Percentiles rank a stretch among this genome's conserved stretches.
These are phyloP conservation scores for Pseudogymnoascus sp. DNA, from an alignment of 2,329 filamentous ascomycete genomes.

Conservation along the genomic window DNA sequence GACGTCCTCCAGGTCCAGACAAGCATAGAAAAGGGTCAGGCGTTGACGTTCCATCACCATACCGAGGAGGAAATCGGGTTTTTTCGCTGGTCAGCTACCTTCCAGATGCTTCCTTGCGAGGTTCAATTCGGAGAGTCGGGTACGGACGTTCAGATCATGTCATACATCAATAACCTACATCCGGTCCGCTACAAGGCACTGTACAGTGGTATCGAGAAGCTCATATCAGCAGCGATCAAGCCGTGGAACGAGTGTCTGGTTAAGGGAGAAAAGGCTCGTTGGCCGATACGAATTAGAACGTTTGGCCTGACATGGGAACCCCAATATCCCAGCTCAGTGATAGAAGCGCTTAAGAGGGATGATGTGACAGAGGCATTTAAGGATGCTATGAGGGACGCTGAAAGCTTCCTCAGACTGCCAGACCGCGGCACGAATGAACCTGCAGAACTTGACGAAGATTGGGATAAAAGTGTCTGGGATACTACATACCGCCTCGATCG, in stretches of 20 bases:
- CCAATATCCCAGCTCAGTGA: slow-evolving; percentile 1
- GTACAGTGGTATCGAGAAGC: slow-evolving; percentile 31
- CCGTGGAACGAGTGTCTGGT: slow-evolving; percentile 26
- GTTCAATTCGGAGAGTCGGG: slow-evolving; percentile 21
- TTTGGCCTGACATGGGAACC: slow-evolving; percentile 4
- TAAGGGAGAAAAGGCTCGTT: not conserved
- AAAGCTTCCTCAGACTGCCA: slow-evolving; percentile 6
- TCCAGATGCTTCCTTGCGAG: slow-evolving; percentile 37
- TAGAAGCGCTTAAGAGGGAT: not conserved
- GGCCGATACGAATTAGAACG: slow-evolving; percentile 9
- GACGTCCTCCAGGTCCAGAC: slow-evolving; percentile 18
- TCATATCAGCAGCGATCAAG: slow-evolving; percentile 26
- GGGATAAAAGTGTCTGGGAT: not conserved
- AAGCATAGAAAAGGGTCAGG: slow-evolving; percentile 17
- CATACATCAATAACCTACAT: slow-evolving; percentile 36
- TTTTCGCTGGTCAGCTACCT: slow-evolving; percentile 27
- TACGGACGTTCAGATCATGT: slow-evolving; percentile 24
- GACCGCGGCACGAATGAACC: not conserved
- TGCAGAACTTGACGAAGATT: not conserved
- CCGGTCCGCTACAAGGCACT: slow-evolving; percentile 26
- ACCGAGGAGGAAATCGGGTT: not conserved
- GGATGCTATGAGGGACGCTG: not conserved
- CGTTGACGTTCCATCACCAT: not conserved
- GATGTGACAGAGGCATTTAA: not conserved
- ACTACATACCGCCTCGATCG: not conserved